phyloP scores from a whole-genome alignment of 108 stramenopile genomes.

The Cyclotella cryptica region DNA sequence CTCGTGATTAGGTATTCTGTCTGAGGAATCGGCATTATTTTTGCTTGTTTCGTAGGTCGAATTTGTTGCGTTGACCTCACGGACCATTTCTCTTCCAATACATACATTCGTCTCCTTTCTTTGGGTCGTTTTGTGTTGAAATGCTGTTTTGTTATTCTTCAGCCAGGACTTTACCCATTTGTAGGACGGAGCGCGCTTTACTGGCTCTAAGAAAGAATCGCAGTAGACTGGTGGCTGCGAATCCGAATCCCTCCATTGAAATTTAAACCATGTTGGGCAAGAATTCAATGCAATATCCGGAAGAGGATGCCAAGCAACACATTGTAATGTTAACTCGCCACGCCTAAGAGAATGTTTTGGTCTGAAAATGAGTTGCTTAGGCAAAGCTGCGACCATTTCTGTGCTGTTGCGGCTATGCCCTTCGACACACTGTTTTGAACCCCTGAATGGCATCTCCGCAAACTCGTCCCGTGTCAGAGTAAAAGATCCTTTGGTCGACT shows the following conservation, averaged over 20 bases:
- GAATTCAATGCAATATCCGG: slow-evolving; percentile 11
- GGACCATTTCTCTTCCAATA: slow-evolving; percentile 2
- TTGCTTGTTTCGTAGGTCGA: slow-evolving; percentile 3
- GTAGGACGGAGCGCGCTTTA: slow-evolving; percentile 55
- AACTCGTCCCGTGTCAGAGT: no score
- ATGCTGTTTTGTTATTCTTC: slow-evolving; percentile 26
- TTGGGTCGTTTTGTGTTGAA: neutral
- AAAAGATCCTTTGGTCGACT: neutral
- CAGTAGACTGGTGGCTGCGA: slow-evolving; percentile 15
- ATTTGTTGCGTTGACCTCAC: neutral
- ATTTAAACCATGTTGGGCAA: slow-evolving; percentile 41
- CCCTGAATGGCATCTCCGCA: neutral
- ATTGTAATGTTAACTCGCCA: neutral
- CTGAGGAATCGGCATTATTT: slow-evolving; percentile 7
- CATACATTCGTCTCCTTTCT: neutral
- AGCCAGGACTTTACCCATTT: slow-evolving; percentile 52
- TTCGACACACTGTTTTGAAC: neutral
- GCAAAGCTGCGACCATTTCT: neutral
- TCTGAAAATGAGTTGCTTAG: neutral
- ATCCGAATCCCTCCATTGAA: slow-evolving; percentile 25
- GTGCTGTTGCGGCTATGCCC: neutral
- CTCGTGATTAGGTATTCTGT: neutral
- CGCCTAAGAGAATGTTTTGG: neutral
- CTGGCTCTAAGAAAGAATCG: slow-evolving; percentile 50
- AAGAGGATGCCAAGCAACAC: slow-evolving; percentile 23